Conservation (phyloP, 306 rosid genomes). For the Quillaja saponaria region DNA sequence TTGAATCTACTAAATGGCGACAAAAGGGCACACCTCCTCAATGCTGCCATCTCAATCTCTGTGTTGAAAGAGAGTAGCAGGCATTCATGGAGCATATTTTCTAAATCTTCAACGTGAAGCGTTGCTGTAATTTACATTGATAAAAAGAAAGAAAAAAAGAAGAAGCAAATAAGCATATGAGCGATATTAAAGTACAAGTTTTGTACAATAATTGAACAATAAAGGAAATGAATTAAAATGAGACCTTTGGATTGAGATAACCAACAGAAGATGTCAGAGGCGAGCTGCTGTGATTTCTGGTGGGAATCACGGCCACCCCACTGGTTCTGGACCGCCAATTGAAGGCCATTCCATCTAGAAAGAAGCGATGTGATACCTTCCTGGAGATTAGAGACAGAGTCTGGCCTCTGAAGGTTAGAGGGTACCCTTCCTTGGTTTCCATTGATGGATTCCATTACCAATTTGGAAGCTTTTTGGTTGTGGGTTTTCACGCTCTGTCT, state of each 20-base stretch:
- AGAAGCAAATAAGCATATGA: no score
- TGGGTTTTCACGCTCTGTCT: no score
- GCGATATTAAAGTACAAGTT: no score
- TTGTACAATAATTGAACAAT: background rate
- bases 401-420: no score
- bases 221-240: background rate
- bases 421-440: background rate
- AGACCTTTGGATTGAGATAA: slow-evolving; percentile 59
- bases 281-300: slow-evolving; percentile 62
- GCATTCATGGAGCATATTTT: slow-evolving; percentile 60
- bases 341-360: slow-evolving; percentile 71
- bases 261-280: slow-evolving; percentile 49
- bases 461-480: no score
- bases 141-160: background rate
- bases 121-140: slow-evolving; percentile 36
- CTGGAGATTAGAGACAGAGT: slow-evolving; percentile 21
- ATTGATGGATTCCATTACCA: slow-evolving; percentile 34
- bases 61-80: slow-evolving; percentile 72
- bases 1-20: no score
- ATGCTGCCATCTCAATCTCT: slow-evolving; percentile 85
- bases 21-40: slow-evolving; percentile 56
- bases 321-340: slow-evolving; percentile 63
- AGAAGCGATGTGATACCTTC: slow-evolving; percentile 49
- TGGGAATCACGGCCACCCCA: slow-evolving; percentile 78
- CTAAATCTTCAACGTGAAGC: slow-evolving; percentile 58